Percentiles rank a stretch among this genome's conserved stretches.
Conservation (phyloP, 2,329 filamentous ascomycete species). For the Colletotrichum salicis region DNA sequence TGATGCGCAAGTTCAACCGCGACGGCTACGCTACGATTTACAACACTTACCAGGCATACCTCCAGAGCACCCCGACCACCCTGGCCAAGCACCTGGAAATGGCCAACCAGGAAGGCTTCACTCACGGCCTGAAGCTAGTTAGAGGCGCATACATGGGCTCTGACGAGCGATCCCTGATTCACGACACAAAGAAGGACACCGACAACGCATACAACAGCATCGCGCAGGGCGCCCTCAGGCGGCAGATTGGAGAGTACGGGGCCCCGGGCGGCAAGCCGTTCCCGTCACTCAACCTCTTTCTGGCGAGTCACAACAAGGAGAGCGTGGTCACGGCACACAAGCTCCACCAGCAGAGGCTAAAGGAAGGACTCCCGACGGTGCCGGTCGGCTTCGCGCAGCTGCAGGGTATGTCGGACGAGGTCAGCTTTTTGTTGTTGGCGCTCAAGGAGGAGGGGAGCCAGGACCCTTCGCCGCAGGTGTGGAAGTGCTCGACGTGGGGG, state of each 20-base stretch:
- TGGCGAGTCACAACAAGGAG: conserved; percentile 83
- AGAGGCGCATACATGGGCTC: conserved; percentile 78
- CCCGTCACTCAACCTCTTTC: conserved; percentile 67
- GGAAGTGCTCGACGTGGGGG: conserved; percentile 45
- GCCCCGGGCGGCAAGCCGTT: conserved; percentile 60
- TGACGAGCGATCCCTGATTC: conserved; percentile 76
- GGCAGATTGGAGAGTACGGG: conserved; percentile 62
- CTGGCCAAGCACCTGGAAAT: conserved; percentile 68
- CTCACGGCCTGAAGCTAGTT: conserved; percentile 79
- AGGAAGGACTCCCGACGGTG: conserved; percentile 53
- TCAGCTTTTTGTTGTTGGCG: conserved; percentile 72
- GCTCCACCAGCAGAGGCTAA: conserved; percentile 62
- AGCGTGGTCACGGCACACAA: conserved; percentile 67
- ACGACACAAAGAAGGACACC: conserved; percentile 77
- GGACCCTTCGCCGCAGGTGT: conserved; percentile 35
- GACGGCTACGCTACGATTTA: conserved; percentile 75
- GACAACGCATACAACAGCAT: conserved; percentile 79
- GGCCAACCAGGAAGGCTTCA: conserved; percentile 70
- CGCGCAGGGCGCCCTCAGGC: conserved; percentile 72
- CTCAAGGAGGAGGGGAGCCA: conserved; percentile 1
- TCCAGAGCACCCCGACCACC: conserved; percentile 69
- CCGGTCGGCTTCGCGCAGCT: conserved; percentile 50
- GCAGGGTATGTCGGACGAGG: conserved; percentile 87
- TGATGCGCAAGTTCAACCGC: conserved; percentile 81
- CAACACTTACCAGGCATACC: conserved; percentile 82